A percentile compares a stretch with the other conserved stretches of the same genome.
Conservation (phyloP, 2,329 filamentous ascomycete genomes). For the Pleomassaria siparia region DNA sequence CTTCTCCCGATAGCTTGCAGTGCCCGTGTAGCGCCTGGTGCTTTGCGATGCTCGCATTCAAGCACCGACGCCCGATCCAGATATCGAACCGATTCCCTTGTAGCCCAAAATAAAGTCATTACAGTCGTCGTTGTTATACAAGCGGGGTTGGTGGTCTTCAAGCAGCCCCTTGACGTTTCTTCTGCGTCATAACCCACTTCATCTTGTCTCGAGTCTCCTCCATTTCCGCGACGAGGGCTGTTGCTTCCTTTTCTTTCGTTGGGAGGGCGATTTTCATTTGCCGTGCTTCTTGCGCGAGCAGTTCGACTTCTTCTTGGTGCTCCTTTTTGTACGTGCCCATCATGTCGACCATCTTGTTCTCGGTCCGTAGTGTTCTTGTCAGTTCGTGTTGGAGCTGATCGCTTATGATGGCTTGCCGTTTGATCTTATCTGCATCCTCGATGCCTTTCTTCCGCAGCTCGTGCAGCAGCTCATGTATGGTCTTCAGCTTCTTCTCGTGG, state of each 20-base stretch:
- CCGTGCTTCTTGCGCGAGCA: constrained; percentile 61
- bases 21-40: neutral
- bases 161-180: constrained; percentile 21
- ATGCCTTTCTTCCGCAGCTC: constrained; percentile 31
- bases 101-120: constrained; percentile 21
- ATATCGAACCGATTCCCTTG: constrained; percentile 26
- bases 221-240: constrained; percentile 59
- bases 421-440: constrained; percentile 38
- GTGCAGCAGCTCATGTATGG: constrained; percentile 52
- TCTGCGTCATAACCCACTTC: constrained; percentile 64
- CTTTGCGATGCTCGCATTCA: constrained; percentile 1
- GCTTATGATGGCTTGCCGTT: constrained; percentile 65
- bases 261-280: constrained; percentile 58
- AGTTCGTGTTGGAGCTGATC: constrained; percentile 74
- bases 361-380: constrained; percentile 60
- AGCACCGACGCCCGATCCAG: constrained; percentile 11
- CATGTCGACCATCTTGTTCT: constrained; percentile 60
- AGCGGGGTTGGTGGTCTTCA: constrained; percentile 5
- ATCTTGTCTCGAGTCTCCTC: constrained; percentile 66
- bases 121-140: constrained; percentile 16
- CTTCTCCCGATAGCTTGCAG: neutral
- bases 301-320: constrained; percentile 62
- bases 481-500: constrained; percentile 48
- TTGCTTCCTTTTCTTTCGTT: constrained; percentile 63
- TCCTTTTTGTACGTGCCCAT: constrained; percentile 67